These are phyloP conservation scores for Arthroderma uncinatum DNA, from an alignment of 2,329 filamentous ascomycete species.

Conservation along the genomic window DNA sequence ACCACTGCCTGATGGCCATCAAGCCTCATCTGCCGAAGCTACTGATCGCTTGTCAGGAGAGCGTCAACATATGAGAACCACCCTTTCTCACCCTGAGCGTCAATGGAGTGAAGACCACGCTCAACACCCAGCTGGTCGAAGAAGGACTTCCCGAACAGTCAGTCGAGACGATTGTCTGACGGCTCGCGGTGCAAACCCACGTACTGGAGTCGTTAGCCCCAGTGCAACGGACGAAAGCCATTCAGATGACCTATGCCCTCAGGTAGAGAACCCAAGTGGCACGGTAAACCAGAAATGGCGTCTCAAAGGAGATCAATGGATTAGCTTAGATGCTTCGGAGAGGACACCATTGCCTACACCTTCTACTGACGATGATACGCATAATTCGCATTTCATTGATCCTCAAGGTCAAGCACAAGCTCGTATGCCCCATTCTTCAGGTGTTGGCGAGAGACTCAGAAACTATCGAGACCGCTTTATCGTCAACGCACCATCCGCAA, in stretches of 20 bases:
- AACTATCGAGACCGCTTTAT: slow-evolving; percentile 34
- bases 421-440: slow-evolving; percentile 20
- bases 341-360: slow-evolving; percentile 16
- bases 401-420: slow-evolving; percentile 9
- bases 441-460: slow-evolving; percentile 23
- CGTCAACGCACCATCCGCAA: slow-evolving; percentile 35
- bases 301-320: slow-evolving; percentile 28
- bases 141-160: slow-evolving; percentile 9
- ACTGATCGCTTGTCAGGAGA: not conserved
- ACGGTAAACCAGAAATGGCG: slow-evolving; percentile 23
- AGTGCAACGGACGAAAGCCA: slow-evolving; percentile 19
- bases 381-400: not conserved
- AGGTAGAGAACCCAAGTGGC: slow-evolving; percentile 12
- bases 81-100: not conserved
- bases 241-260: slow-evolving; percentile 15
- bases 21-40: not conserved
- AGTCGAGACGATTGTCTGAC: slow-evolving; percentile 27
- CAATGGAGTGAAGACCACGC: not conserved
- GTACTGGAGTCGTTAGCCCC: slow-evolving; percentile 30
- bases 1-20: not conserved
- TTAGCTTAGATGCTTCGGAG: slow-evolving; percentile 23
- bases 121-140: not conserved
- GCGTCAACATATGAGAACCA: not conserved
- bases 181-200: slow-evolving; percentile 25
- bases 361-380: slow-evolving; percentile 1